Conservation (phyloP, 2,329 filamentous ascomycete genomes). For the Dactylellina drechsleri region DNA sequence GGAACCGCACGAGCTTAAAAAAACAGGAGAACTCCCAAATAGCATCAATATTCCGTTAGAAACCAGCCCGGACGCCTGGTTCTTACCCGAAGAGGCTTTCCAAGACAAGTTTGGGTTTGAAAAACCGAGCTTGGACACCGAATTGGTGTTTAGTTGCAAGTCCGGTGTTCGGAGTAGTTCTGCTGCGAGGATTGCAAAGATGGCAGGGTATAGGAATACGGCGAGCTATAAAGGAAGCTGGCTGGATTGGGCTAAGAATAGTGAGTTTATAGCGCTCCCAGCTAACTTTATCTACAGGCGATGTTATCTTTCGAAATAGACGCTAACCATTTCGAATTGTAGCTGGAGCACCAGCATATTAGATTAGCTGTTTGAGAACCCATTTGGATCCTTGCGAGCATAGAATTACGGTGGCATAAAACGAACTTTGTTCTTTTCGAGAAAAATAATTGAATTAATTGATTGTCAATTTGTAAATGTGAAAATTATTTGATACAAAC, state of each 20-base stretch:
- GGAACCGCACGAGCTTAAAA: slow-evolving; percentile 73
- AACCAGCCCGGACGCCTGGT: slow-evolving; percentile 80
- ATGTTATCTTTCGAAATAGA: neutral
- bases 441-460: no score
- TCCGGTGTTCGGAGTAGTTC: slow-evolving; percentile 83
- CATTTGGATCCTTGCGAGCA: no score
- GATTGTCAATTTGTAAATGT: no score
- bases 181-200: slow-evolving; percentile 78
- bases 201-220: slow-evolving; percentile 76
- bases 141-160: slow-evolving; percentile 90
- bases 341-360: slow-evolving; percentile 49
- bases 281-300: neutral
- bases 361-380: neutral
- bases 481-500: no score
- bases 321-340: neutral
- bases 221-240: slow-evolving; percentile 67
- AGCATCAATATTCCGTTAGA: slow-evolving; percentile 84
- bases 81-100: slow-evolving; percentile 70
- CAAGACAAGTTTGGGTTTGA: slow-evolving; percentile 72
- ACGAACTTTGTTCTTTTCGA: no score
- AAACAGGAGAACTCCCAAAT: slow-evolving; percentile 77
- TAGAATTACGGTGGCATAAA: no score
- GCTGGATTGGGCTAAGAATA: slow-evolving; percentile 79
- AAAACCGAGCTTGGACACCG: slow-evolving; percentile 68
- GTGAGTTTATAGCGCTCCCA: slow-evolving; percentile 34